Base-by-base conservation (phyloP, 768 basidiomycete genomes). In the Agaricus blazei region DNA sequence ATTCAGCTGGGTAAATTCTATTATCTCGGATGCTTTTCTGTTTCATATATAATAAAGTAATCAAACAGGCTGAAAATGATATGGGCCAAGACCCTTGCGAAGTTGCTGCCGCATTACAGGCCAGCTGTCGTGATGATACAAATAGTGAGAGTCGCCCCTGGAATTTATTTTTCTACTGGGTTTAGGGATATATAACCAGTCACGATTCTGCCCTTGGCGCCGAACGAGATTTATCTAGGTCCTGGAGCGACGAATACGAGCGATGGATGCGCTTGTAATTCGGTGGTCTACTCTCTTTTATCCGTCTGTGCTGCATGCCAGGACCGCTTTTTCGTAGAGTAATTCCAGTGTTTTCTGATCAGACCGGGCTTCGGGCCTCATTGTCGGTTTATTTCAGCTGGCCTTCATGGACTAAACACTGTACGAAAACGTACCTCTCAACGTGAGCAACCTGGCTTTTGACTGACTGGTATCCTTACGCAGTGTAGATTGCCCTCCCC, bases 291-390 rank as follows among this genome's bases (percentile, higher is more conserved):
- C 58, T 70, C 69, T 4, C 54, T 72, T 19, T 49, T 69, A 31
- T 65, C 65, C 36, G 68, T 67, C 27, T 72, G 71, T 44, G 69
- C 60, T 14, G 59, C 60, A 12, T 71, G 70, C 58, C 70, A 71
- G 37, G 59, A 48, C 15, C 37, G 58, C 31, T 14, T 50, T 11
- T 61, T 43, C 36, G 27, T 60, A 34, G 36, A 52, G 63, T 62
- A 12, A 40, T 54, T 24, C 1, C 34, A 28, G 14, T 27, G 36
- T 11, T 34, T 7, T 11, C 23, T 26, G 12, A 50, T 4, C 12
- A 12, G 23, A n/a, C 3, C 28, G 8, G 26, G 34, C n/a, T 9
- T 12, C 34, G 11, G 41, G 27, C 9, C 28, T 27, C 15, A 37
- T 38, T 42, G 5, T 19, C 6, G 36, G 46, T 36, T 24, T 19